A percentile compares a stretch with the other conserved stretches of the same genome.
Conservation (phyloP, 208 protist genomes). For the Wallacemonas sp. region DNA sequence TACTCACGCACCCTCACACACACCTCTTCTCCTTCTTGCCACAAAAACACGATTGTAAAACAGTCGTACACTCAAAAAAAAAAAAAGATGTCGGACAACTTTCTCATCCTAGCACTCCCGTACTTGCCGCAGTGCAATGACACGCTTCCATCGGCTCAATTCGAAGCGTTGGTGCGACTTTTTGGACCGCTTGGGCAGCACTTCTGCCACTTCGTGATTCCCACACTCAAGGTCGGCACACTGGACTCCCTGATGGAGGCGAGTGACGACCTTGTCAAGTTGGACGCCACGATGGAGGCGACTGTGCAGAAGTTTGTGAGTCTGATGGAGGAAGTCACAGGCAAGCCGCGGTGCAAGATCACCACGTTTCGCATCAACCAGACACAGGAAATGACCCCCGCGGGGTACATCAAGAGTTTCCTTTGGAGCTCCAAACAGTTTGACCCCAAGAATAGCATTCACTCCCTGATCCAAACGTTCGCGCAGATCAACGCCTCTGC, state of each 20-base stretch:
- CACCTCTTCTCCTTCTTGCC: background rate
- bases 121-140: slow-evolving; percentile 69
- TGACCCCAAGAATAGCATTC: slow-evolving; percentile 80
- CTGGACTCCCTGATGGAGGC: slow-evolving; percentile 89
- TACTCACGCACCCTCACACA: background rate
- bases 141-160: slow-evolving; percentile 65
- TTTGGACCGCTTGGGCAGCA: slow-evolving; percentile 65
- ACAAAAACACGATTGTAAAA: background rate
- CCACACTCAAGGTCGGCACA: slow-evolving; percentile 79
- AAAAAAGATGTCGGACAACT: slow-evolving; percentile 68
- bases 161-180: slow-evolving; percentile 60
- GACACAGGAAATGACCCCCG: slow-evolving; percentile 80
- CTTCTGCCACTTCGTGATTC: slow-evolving; percentile 80
- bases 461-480: slow-evolving; percentile 74
- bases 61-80: background rate
- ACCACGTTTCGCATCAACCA: slow-evolving; percentile 86
- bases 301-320: slow-evolving; percentile 76
- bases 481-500: slow-evolving; percentile 54
- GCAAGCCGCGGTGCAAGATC: slow-evolving; percentile 68
- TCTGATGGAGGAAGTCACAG: slow-evolving; percentile 81
- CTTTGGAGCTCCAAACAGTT: slow-evolving; percentile 83
- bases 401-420: slow-evolving; percentile 86
- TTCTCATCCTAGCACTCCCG: slow-evolving; percentile 77
- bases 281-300: slow-evolving; percentile 75
- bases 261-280: slow-evolving; percentile 84